Evolutionary conservation across 805 yeast genomes (phyloP), one percentile per base, ranked within the genome.

Genomic region (Yamadazyma akitaensis): DNA sequence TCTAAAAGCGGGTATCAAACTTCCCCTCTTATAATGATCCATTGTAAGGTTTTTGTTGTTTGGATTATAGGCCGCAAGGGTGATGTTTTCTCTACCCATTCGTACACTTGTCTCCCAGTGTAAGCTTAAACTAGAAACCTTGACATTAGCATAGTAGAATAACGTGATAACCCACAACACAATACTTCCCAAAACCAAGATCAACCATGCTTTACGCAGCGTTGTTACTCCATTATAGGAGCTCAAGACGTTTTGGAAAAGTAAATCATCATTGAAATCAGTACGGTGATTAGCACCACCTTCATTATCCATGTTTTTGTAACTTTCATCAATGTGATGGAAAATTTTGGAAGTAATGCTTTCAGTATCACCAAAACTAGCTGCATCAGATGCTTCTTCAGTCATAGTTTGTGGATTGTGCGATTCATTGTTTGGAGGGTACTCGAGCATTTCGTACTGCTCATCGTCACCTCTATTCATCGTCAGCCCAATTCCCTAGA

Each of bases 21-120:
- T 26, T 1, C 70, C 73, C 30, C 53, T 53, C 31, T 65, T 43
- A 44, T 53, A 52, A 8, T 42, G 37, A 5, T 53, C 58, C 53
- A 72, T 48, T 0, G 73, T 56, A 8, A 70, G 43, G 45, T 69
- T 71, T 13, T 53, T 43, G 36, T 52, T 51, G 10, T 53, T 47
- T 0, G 67, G 60, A 41, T 53, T 53, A 47, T 67, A 72, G 3
- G 49, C 40, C 39, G 64, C 64, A 26, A 72, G 53, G 0, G 68
- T 60, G n/a, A 66, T 50, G 46, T 69, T 69, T 30, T 56, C 51
- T 24, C 63, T 64, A 34, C 58, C 55, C 25, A 62, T 48, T 18
- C 37, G 37, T 3, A 51, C 32, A 4, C 28, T 17, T 14, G 43
- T 43, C n/a, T 52, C 51, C 51, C 51, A 49, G 17, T 28, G 38